Percentiles rank a stretch among this genome's conserved stretches.
phyloP scores from a whole-genome alignment of 176 grass and related monocot species.

The Musa itinerans region DNA sequence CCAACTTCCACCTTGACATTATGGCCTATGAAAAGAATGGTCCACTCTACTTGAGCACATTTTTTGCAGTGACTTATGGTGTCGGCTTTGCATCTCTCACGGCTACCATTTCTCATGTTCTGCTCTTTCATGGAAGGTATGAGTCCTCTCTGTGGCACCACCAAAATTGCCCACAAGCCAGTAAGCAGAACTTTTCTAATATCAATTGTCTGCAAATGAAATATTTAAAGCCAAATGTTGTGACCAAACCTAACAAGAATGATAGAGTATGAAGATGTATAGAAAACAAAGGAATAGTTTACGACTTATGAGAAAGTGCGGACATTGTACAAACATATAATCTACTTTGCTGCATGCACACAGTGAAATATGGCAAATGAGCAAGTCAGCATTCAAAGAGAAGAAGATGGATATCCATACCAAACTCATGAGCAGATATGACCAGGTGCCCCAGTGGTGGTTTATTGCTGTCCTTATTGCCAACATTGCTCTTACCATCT shows the following conservation, averaged over 20 bases:
- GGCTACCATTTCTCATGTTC: conserved; percentile 61
- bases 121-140: conserved; percentile 94
- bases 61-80: conserved; percentile 74
- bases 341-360: neutral
- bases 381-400: conserved; percentile 74
- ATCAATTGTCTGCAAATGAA: too few relatives aligned
- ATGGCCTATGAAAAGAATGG: conserved; percentile 66
- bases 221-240: too few relatives aligned
- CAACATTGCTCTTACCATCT: conserved; percentile 52
- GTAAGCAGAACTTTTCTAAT: neutral
- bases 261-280: too few relatives aligned
- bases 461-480: conserved; percentile 68
- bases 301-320: too few relatives aligned
- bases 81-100: conserved; percentile 83
- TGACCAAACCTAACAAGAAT: too few relatives aligned
- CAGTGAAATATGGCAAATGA: conserved; percentile 86
- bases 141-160: neutral
- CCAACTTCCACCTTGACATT: conserved; percentile 62
- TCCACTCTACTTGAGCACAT: conserved; percentile 67
- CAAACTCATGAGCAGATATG: conserved; percentile 78
- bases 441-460: conserved; percentile 83
- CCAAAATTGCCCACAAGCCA: neutral
- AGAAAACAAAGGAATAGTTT: too few relatives aligned
- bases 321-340: too few relatives aligned
- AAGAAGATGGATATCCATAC: conserved; percentile 78